A percentile compares a stretch with the other conserved stretches of the same genome.
phyloP scores from a whole-genome alignment of 305 asterid species.

The Fraxinus platypoda region DNA sequence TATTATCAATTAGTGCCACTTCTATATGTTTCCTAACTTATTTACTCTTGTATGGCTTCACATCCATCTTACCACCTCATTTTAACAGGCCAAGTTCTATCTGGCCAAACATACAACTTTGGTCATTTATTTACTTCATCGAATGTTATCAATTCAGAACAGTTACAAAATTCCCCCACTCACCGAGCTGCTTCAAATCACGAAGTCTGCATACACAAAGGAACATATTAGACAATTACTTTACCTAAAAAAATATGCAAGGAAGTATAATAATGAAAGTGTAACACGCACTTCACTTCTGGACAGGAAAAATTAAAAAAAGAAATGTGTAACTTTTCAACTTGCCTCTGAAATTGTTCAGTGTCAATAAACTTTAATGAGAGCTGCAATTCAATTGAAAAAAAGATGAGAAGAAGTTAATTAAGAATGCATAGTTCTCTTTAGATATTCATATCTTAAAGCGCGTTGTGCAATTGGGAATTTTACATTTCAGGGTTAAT shows the following conservation, averaged over 20 bases:
- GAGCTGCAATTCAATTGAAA: constrained; percentile 48
- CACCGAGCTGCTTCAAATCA: constrained; percentile 93
- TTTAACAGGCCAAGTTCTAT: neutral
- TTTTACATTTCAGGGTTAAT: neutral
- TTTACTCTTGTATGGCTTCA: neutral
- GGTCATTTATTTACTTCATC: neutral
- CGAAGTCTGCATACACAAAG: constrained; percentile 66
- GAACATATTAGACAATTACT: constrained; percentile 13
- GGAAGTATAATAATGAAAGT: constrained; percentile 12
- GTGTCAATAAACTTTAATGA: constrained; percentile 81
- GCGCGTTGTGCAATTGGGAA: neutral
- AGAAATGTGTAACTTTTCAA: constrained; percentile 1
- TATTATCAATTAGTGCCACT: neutral
- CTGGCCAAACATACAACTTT: neutral
- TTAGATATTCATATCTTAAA: neutral
- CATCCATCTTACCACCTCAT: neutral
- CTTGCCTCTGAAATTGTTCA: constrained; percentile 83
- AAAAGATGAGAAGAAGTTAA: constrained; percentile 3
- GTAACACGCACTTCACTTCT: neutral
- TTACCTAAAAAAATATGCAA: neutral
- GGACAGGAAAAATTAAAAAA: constrained; percentile 9
- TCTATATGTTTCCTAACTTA: neutral
- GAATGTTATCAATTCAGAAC: neutral
- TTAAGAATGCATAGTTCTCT: neutral
- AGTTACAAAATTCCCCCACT: constrained; percentile 25